phyloP scores from a whole-genome alignment of 2,329 filamentous ascomycete species.

The Penicillium sp. region DNA sequence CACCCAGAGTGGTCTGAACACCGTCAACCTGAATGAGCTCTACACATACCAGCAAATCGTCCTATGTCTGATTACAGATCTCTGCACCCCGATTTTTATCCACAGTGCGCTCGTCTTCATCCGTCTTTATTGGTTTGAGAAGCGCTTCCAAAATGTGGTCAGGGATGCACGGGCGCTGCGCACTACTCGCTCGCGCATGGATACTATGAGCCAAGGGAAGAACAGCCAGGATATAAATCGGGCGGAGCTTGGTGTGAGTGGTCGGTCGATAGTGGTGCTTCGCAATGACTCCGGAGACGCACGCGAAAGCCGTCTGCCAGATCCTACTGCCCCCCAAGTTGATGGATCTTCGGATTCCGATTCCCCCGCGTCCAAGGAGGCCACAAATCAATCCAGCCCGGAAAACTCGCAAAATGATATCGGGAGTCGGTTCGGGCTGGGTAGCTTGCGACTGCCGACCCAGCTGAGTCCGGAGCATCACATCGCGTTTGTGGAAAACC shows the following conservation, averaged over 20 bases:
- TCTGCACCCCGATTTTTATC: slow-evolving; percentile 81
- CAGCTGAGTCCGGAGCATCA: slow-evolving; percentile 69
- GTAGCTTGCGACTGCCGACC: slow-evolving; percentile 55
- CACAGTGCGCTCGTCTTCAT: slow-evolving; percentile 86
- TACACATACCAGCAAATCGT: slow-evolving; percentile 73
- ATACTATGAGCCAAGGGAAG: slow-evolving; percentile 49
- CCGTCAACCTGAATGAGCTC: slow-evolving; percentile 64
- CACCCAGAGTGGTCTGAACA: slow-evolving; percentile 92
- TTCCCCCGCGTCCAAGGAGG: slow-evolving; percentile 20
- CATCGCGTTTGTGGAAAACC: slow-evolving; percentile 83
- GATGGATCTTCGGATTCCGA: slow-evolving; percentile 28
- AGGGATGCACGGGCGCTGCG: slow-evolving; percentile 69
- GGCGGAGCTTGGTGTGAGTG: slow-evolving; percentile 41
- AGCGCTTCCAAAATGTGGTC: slow-evolving; percentile 83
- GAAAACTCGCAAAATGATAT: slow-evolving; percentile 14
- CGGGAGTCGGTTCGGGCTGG: slow-evolving; percentile 49
- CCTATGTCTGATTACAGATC: slow-evolving; percentile 69
- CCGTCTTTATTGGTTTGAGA: slow-evolving; percentile 97
- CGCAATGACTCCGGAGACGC: slow-evolving; percentile 35
- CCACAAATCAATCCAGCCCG: slow-evolving; percentile 19
- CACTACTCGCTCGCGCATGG: slow-evolving; percentile 62
- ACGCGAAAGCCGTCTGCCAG: slow-evolving; percentile 19
- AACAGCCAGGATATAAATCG: slow-evolving; percentile 36
- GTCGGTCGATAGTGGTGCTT: slow-evolving; percentile 40
- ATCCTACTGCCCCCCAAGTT: slow-evolving; percentile 19